phyloP scores from a whole-genome alignment of 495 filamentous ascomycete genomes.

The Daldinia childiae region DNA sequence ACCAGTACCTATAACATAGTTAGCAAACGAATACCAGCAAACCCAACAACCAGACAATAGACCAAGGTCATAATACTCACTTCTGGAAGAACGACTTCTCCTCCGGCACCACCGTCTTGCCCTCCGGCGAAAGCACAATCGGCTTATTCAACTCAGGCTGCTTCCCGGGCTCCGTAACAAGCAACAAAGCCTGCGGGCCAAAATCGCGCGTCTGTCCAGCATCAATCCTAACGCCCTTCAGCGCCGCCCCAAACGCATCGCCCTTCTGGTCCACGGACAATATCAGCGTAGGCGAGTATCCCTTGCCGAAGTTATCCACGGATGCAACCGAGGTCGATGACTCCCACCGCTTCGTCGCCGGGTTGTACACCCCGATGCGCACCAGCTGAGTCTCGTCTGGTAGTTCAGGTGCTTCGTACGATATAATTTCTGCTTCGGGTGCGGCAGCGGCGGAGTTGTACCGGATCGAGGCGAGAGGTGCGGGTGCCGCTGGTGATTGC shows the following conservation, averaged over 20 bases:
- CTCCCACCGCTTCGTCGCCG: constrained; percentile 50
- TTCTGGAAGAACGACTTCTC: constrained; percentile 79
- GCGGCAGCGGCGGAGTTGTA: constrained; percentile 50
- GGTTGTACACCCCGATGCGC: constrained; percentile 61
- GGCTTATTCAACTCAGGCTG: constrained; percentile 71
- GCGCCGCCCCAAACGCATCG: constrained; percentile 52
- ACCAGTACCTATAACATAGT: constrained; percentile 59
- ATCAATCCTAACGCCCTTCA: constrained; percentile 59
- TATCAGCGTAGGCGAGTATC: constrained; percentile 60
- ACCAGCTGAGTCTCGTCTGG: constrained; percentile 51
- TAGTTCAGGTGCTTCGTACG: constrained; percentile 61
- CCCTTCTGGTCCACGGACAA: constrained; percentile 55
- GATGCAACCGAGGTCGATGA: constrained; percentile 60
- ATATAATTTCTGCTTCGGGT: constrained; percentile 48
- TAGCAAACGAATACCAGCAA: constrained; percentile 31
- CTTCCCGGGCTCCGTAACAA: constrained; percentile 57
- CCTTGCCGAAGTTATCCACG: constrained; percentile 62
- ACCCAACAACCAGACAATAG: not conserved
- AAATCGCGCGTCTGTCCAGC: constrained; percentile 66
- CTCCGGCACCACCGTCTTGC: constrained; percentile 62
- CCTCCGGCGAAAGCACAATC: constrained; percentile 68
- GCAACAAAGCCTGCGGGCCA: constrained; percentile 63
- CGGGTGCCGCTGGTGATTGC: constrained; percentile 41
- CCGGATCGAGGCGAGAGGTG: constrained; percentile 58
- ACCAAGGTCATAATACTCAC: constrained; percentile 27